These are phyloP conservation scores for Pouteria campechiana DNA, from an alignment of 179 eudicot genomes.

Conservation along the genomic window DNA sequence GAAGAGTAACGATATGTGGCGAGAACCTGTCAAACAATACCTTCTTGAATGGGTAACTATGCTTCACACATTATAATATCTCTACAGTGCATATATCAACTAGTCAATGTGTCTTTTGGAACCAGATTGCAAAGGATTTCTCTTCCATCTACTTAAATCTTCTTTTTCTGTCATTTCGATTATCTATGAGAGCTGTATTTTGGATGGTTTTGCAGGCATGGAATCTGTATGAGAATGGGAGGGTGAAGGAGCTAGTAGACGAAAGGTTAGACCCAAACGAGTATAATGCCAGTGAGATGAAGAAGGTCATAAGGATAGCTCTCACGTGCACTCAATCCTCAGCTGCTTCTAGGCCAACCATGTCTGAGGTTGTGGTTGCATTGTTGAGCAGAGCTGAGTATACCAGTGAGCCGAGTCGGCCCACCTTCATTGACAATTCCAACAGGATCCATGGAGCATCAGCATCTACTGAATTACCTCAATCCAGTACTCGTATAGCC, in stretches of 20 bases:
- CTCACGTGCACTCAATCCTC: conserved; percentile 37
- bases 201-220: conserved; percentile 23
- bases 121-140: no score
- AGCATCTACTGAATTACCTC: conserved; percentile 9
- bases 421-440: conserved; percentile 7
- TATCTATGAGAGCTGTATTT: no score
- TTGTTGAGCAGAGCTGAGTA: conserved; percentile 10
- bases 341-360: conserved; percentile 28
- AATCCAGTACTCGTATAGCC: no score
- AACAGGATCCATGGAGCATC: conserved; percentile 10
- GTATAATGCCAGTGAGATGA: conserved; percentile 13
- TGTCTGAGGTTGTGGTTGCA: conserved; percentile 37
- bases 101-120: no score
- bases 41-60: conserved; percentile 30
- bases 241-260: conserved; percentile 21
- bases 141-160: no score
- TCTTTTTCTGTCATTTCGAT: not conserved
- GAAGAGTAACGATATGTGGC: conserved; percentile 16
- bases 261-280: conserved; percentile 18
- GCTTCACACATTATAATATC: no score
- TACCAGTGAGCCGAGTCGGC: conserved; percentile 14
- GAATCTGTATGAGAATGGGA: conserved; percentile 23
- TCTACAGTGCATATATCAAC: no score
- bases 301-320: conserved; percentile 32
- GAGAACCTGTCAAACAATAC: conserved; percentile 12